Evolutionary conservation across 164 flowering plant species (phyloP).

Genomic region (Macadamia integrifolia): DNA sequence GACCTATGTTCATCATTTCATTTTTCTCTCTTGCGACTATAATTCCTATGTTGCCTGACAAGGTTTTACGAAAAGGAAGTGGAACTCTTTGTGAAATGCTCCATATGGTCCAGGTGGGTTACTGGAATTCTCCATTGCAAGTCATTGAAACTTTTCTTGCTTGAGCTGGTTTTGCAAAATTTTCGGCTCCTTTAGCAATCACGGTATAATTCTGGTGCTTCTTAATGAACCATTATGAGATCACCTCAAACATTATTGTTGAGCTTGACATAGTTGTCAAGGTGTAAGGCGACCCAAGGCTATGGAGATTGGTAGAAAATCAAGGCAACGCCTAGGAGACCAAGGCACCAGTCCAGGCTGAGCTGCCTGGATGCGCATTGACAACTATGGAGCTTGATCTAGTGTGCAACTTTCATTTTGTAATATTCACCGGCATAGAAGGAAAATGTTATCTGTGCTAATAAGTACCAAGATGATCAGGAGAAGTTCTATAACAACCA

Average conservation of each 20-base stretch:
- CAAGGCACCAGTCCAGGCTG: too few species aligned
- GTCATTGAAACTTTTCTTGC: neutral
- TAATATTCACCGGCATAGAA: constrained; percentile 62
- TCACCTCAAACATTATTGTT: neutral
- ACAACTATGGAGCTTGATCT: neutral
- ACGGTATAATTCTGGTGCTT: neutral
- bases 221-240: neutral
- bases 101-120: constrained; percentile 94
- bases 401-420: constrained; percentile 3
- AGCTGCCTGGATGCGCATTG: too few species aligned
- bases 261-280: too few species aligned
- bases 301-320: too few species aligned
- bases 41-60: constrained; percentile 99
- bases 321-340: too few species aligned
- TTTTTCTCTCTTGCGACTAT: constrained; percentile 98
- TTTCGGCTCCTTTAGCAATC: neutral
- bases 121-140: neutral
- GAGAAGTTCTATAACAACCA: constrained; percentile 79
- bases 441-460: constrained; percentile 30
- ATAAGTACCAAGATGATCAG: constrained; percentile 75
- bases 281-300: too few species aligned
- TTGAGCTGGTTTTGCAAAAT: constrained; percentile 1
- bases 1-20: constrained; percentile 99
- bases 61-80: constrained; percentile 93
- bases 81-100: constrained; percentile 99